These are phyloP conservation scores for Kodamaea neixiangensis DNA, from an alignment of 805 yeast genomes.

Conservation along the genomic window DNA sequence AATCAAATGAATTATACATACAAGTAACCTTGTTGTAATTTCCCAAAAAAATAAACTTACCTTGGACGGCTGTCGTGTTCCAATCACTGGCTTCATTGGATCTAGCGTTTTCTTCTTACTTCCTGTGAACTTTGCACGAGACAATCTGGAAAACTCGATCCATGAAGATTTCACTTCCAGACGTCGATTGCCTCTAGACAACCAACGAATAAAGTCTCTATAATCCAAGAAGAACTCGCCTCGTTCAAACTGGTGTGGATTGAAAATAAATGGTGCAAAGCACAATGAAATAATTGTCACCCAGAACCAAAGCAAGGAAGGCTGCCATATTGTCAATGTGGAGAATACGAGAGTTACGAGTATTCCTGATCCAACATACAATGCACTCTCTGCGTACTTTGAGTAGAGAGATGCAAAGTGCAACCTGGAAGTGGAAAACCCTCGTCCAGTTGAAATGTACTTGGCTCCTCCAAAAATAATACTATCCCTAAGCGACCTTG, in stretches of 20 bases:
- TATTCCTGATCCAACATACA: conserved; percentile 74
- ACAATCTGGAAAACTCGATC: conserved; percentile 58
- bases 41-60: background rate
- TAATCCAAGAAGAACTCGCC: conserved; percentile 51
- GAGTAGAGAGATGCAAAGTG: conserved; percentile 74
- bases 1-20: conserved; percentile 29
- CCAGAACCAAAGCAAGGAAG: conserved; percentile 63
- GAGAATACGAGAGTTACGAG: conserved; percentile 74
- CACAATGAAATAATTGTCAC: conserved; percentile 48
- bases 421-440: conserved; percentile 83
- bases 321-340: conserved; percentile 78
- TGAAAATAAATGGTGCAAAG: conserved; percentile 52
- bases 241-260: conserved; percentile 55
- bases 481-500: conserved; percentile 73
- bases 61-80: background rate
- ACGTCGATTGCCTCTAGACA: conserved; percentile 52
- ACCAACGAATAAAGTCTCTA: conserved; percentile 52
- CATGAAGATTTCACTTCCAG: conserved; percentile 68
- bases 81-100: background rate
- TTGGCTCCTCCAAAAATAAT: conserved; percentile 89
- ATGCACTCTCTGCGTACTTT: conserved; percentile 72
- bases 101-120: conserved; percentile 15
- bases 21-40: background rate
- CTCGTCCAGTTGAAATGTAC: conserved; percentile 91
- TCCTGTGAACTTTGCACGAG: conserved; percentile 29